Evolutionary conservation across 106 monocot genomes (phyloP).

Genomic region (Acorus gramineus): DNA sequence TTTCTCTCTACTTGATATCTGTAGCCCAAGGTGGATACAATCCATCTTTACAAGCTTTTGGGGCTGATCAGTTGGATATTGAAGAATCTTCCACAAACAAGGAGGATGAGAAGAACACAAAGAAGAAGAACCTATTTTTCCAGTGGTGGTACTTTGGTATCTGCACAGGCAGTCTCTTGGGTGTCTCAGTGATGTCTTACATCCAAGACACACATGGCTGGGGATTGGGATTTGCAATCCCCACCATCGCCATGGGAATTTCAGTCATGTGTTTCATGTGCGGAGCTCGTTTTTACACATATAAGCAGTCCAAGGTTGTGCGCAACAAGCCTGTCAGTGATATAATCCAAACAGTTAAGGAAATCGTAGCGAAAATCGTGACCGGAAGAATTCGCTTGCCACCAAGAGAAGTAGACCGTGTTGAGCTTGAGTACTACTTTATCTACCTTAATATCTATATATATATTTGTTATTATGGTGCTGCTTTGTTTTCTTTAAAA

Average conservation of each 20-base stretch:
- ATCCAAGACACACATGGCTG: constrained; percentile 78
- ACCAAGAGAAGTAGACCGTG: constrained; percentile 17
- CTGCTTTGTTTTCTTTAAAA: too few species aligned
- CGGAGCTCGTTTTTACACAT: constrained; percentile 42
- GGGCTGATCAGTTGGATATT: constrained; percentile 67
- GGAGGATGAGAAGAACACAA: constrained; percentile 21
- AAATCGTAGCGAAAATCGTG: constrained; percentile 3
- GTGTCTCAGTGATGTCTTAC: constrained; percentile 78
- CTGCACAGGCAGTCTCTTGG: constrained; percentile 75
- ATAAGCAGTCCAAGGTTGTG: constrained; percentile 16
- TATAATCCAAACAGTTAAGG: constrained; percentile 22
- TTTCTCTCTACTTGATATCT: constrained; percentile 89
- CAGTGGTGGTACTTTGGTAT: constrained; percentile 99
- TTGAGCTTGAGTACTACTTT: constrained; percentile 59
- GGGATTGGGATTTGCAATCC: constrained; percentile 74
- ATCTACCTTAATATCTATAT: too few species aligned
- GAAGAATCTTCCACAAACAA: constrained; percentile 18
- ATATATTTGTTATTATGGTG: not conserved
- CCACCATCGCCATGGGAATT: constrained; percentile 46
- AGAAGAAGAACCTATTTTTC: constrained; percentile 68
- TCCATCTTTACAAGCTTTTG: constrained; percentile 94
- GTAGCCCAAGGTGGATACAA: constrained; percentile 83
- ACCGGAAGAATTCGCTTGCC: constrained; percentile 15
- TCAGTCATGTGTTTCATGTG: constrained; percentile 45
- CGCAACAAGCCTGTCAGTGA: constrained; percentile 4